Percentiles rank a stretch among this genome's conserved stretches.
These are phyloP conservation scores for Mortierella sp. DNA, from an alignment of 371 early-diverging fungal species.

Conservation along the genomic window DNA sequence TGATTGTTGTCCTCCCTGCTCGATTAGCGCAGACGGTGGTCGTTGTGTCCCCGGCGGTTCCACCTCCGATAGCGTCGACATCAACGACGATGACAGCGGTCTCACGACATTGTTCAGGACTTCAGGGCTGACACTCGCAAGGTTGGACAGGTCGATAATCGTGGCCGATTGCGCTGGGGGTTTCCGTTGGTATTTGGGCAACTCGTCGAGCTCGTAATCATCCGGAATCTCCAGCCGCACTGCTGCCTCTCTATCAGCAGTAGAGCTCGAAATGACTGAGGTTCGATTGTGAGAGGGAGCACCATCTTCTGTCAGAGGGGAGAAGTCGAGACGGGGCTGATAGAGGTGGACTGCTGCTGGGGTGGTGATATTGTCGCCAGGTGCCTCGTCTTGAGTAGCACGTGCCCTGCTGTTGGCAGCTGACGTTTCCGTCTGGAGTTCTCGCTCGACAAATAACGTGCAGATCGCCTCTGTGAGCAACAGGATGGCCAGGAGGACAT, in stretches of 20 bases:
- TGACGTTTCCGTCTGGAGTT: neutral
- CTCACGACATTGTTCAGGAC: constrained; percentile 20
- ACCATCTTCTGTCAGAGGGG: neutral
- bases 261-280: constrained; percentile 7
- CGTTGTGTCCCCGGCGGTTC: neutral
- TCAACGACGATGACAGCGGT: neutral
- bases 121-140: constrained; percentile 19
- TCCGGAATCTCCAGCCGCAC: neutral
- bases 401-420: neutral
- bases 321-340: constrained; percentile 19
- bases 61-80: neutral
- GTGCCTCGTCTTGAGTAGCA: neutral
- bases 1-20: neutral
- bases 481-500: constrained; percentile 4
- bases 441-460: neutral
- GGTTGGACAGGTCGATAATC: constrained; percentile 40
- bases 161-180: constrained; percentile 32
- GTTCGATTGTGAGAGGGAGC: neutral
- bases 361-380: neutral
- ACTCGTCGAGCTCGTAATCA: constrained; percentile 21
- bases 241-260: neutral
- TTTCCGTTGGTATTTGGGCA: constrained; percentile 31
- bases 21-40: neutral
- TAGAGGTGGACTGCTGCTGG: constrained; percentile 26
- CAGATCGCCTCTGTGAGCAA: constrained; percentile 1